Evolutionary conservation across 2,329 filamentous ascomycete genomes (phyloP).

Genomic region (Colletotrichum limetticola): DNA sequence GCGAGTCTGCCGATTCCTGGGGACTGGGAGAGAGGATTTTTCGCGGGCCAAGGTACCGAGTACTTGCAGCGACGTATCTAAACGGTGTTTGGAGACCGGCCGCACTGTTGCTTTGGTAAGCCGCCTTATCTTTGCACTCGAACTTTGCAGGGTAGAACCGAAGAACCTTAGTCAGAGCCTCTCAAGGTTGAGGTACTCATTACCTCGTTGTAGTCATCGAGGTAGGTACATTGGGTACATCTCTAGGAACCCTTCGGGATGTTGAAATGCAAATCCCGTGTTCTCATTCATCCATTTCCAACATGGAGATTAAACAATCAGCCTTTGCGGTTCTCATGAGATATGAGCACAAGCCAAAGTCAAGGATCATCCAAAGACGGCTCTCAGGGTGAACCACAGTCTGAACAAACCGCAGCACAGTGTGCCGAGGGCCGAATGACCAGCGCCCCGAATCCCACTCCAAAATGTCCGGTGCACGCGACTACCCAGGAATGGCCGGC

Average conservation of each 20-base stretch:
- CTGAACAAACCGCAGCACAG: slow-evolving; percentile 4
- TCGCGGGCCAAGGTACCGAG: slow-evolving; percentile 26
- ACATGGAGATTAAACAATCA: background rate
- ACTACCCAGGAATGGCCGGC: slow-evolving; percentile 16
- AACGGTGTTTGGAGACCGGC: background rate
- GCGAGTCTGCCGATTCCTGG: slow-evolving; percentile 26
- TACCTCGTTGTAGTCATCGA: no score
- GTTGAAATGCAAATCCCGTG: background rate
- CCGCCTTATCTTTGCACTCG: background rate
- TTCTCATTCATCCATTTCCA: background rate
- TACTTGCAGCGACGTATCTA: background rate
- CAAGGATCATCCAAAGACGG: slow-evolving; percentile 1
- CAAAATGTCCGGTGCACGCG: slow-evolving; percentile 23
- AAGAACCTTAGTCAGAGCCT: background rate
- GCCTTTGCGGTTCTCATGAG: background rate
- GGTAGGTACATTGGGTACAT: background rate
- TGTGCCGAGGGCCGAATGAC: slow-evolving; percentile 24
- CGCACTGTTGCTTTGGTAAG: slow-evolving; percentile 14
- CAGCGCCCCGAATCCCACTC: slow-evolving; percentile 5
- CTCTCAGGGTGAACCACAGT: background rate
- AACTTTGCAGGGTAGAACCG: background rate
- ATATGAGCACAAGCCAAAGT: background rate
- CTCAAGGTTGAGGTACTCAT: no score
- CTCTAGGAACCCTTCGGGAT: background rate
- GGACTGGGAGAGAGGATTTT: slow-evolving; percentile 28